Conservation (phyloP, 352 stramenopile genomes). For the Pythium pectinolyticum region DNA sequence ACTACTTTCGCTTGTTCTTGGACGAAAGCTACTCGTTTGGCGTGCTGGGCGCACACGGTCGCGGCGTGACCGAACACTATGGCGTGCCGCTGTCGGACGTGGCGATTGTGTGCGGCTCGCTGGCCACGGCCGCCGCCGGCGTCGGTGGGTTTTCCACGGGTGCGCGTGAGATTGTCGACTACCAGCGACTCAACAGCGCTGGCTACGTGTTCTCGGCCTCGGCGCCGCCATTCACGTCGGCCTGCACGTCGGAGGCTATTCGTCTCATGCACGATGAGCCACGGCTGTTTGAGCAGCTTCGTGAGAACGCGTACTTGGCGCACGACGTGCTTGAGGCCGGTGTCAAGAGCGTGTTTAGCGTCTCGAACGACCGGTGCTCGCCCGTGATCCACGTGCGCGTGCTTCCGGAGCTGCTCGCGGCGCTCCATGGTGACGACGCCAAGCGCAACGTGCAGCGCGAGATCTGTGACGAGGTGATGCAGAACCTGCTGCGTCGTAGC, state of each 20-base stretch:
- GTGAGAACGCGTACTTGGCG: slow-evolving; percentile 60
- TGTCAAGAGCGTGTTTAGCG: slow-evolving; percentile 39
- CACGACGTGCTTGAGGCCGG: slow-evolving; percentile 49
- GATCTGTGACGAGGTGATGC: slow-evolving; percentile 68
- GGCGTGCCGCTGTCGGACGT: slow-evolving; percentile 73
- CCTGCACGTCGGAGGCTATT: slow-evolving; percentile 85
- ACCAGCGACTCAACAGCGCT: slow-evolving; percentile 97
- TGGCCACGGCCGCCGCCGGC: slow-evolving; percentile 92
- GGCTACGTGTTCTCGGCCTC: slow-evolving; percentile 99
- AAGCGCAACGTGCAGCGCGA: slow-evolving; percentile 51
- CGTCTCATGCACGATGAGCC: slow-evolving; percentile 82
- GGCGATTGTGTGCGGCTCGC: slow-evolving; percentile 94
- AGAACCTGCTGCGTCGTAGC: slow-evolving; percentile 57
- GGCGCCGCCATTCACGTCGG: slow-evolving; percentile 94
- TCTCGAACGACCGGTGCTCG: slow-evolving; percentile 66
- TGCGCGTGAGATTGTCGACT: slow-evolving; percentile 96
- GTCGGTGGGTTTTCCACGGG: slow-evolving; percentile 97
- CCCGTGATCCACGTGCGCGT: slow-evolving; percentile 73
- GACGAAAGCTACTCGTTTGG: slow-evolving; percentile 94
- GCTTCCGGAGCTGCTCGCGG: slow-evolving; percentile 39
- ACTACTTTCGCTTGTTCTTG: slow-evolving; percentile 85
- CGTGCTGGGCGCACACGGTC: slow-evolving; percentile 90
- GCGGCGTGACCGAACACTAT: slow-evolving; percentile 86
- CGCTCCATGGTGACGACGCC: slow-evolving; percentile 42
- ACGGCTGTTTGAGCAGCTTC: slow-evolving; percentile 66